Conservation (phyloP, 495 filamentous ascomycete genomes). For the Aspergillus heteromorphus region DNA sequence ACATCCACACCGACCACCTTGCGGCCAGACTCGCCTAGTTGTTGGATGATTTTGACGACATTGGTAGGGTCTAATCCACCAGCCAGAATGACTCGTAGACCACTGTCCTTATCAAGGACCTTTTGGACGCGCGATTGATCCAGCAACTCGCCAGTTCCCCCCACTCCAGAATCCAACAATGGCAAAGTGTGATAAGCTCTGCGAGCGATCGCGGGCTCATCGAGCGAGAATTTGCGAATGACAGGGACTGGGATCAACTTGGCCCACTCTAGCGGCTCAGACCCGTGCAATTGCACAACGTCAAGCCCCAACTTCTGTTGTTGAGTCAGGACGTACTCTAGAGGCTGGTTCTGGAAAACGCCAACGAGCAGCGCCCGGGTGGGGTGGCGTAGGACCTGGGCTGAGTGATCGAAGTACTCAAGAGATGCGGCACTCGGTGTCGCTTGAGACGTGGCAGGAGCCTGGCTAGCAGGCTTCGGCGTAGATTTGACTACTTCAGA, state of each 20-base stretch:
- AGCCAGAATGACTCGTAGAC: conserved; percentile 68
- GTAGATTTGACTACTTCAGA: conserved; percentile 68
- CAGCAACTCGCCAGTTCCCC: conserved; percentile 72
- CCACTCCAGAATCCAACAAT: conserved; percentile 78
- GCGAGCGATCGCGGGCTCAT: conserved; percentile 61
- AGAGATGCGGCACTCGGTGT: conserved; percentile 31
- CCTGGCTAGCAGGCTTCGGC: conserved; percentile 43
- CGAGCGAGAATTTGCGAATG: conserved; percentile 72
- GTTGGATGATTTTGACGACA: conserved; percentile 56
- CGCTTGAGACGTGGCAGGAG: conserved; percentile 14
- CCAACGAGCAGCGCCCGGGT: conserved; percentile 78
- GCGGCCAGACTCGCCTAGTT: conserved; percentile 47
- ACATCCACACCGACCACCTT: conserved; percentile 83
- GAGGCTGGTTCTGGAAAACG: conserved; percentile 87
- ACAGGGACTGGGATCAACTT: conserved; percentile 82
- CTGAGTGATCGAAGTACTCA: conserved; percentile 61
- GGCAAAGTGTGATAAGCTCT: conserved; percentile 79
- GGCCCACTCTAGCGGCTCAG: conserved; percentile 90
- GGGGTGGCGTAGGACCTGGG: conserved; percentile 45
- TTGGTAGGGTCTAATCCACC: conserved; percentile 77
- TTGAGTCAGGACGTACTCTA: conserved; percentile 71
- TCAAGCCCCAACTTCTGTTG: conserved; percentile 77
- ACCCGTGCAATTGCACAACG: conserved; percentile 85
- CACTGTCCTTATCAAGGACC: conserved; percentile 55
- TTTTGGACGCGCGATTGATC: conserved; percentile 60